phyloP scores from a whole-genome alignment of 352 stramenopile genomes.

The Blastocystis sp. region DNA sequence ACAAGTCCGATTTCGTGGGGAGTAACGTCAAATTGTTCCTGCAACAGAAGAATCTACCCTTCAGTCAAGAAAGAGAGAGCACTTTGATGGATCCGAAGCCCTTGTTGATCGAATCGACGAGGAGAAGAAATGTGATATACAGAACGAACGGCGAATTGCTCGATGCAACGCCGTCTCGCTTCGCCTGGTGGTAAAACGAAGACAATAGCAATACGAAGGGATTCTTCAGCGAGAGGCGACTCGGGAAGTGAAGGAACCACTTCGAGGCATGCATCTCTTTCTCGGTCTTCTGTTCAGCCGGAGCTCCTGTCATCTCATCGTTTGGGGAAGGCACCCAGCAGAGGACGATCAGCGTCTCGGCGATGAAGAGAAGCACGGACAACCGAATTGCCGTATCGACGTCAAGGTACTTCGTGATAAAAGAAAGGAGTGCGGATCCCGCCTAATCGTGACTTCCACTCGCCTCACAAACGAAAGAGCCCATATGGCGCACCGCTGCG shows the following conservation, averaged over 20 bases:
- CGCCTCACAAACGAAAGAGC: constrained; percentile 29
- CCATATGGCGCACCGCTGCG: constrained; percentile 54
- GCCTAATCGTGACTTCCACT: neutral
- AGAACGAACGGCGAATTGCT: constrained; percentile 20
- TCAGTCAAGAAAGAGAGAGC: neutral
- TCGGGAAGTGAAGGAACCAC: too few species aligned
- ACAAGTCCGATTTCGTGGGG: constrained; percentile 40
- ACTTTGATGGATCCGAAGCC: constrained; percentile 55
- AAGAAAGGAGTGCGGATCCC: constrained; percentile 36
- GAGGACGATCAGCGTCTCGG: constrained; percentile 18
- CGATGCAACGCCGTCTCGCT: too few species aligned
- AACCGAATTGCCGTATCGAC: constrained; percentile 21
- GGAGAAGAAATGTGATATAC: constrained; percentile 25
- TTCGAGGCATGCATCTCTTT: too few species aligned
- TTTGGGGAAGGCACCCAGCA: constrained; percentile 6
- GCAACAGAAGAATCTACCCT: constrained; percentile 41
- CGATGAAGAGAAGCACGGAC: constrained; percentile 27
- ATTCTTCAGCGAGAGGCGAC: too few species aligned
- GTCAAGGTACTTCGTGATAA: constrained; percentile 22
- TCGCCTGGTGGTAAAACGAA: too few species aligned
- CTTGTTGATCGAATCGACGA: constrained; percentile 54
- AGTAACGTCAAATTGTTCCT: constrained; percentile 65
- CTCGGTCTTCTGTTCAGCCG: too few species aligned
- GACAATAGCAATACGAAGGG: too few species aligned
- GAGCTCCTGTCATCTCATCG: too few species aligned